phyloP scores from a whole-genome alignment of 208 protist species.

The Trichomonas tenax region DNA sequence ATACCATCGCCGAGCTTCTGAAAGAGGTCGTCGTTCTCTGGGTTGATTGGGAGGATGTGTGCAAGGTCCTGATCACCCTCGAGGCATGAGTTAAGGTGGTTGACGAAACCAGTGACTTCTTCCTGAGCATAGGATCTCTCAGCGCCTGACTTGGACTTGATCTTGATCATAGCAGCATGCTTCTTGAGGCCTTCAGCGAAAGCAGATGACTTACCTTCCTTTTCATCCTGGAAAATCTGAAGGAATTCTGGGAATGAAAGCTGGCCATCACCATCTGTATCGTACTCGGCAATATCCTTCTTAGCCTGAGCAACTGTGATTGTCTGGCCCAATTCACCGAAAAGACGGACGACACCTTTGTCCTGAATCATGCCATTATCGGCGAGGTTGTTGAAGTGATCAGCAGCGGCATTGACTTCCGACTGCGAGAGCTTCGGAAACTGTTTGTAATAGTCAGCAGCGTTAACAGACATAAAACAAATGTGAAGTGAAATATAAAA shows the following conservation, averaged over 20 bases:
- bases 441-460: not conserved
- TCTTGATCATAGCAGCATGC: not conserved
- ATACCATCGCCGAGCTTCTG: conserved; percentile 34
- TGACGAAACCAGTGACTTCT: conserved; percentile 35
- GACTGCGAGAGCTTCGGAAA: not conserved
- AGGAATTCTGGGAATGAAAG: conserved; percentile 8
- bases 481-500: conserved; percentile 10
- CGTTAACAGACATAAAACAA: not conserved
- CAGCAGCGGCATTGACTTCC: not conserved
- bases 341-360: not conserved
- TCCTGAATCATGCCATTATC: not conserved
- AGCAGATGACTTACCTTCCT: not conserved
- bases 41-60: conserved; percentile 27
- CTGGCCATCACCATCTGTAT: not conserved
- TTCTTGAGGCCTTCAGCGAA: not conserved
- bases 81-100: conserved; percentile 32
- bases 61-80: conserved; percentile 31
- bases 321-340: not conserved
- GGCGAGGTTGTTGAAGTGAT: not conserved
- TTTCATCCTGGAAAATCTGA: not conserved
- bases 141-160: not conserved
- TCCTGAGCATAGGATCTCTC: conserved; percentile 35
- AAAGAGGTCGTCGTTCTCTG: conserved; percentile 14
- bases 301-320: not conserved
- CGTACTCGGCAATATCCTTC: not conserved